Conservation (phyloP, 2,329 filamentous ascomycete genomes). For the Ophiocordyceps sinensis region DNA sequence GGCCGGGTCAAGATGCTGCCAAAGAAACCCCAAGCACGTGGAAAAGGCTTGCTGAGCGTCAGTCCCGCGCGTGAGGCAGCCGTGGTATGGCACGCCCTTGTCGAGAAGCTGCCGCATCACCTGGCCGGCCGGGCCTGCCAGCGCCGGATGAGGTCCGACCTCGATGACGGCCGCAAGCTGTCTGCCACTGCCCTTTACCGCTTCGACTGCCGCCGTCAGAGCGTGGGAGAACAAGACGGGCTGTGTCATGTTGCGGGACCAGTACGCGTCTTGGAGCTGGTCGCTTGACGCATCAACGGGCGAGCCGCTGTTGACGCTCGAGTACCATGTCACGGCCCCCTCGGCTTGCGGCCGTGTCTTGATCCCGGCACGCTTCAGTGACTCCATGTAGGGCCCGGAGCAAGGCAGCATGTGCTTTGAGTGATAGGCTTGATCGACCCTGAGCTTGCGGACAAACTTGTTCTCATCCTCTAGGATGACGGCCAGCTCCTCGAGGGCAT, state of each 20-base stretch:
- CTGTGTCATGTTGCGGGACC: conserved; percentile 4
- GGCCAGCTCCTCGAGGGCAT: conserved; percentile 11
- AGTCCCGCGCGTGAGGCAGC: conserved; percentile 6
- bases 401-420: conserved; percentile 22
- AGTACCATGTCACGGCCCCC: conserved; percentile 2
- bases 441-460: conserved; percentile 15
- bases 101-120: not conserved
- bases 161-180: conserved; percentile 11
- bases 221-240: conserved; percentile 12
- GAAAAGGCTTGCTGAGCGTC: conserved; percentile 6
- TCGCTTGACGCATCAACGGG: not conserved
- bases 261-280: conserved; percentile 3
- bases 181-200: not conserved
- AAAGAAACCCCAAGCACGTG: conserved; percentile 3
- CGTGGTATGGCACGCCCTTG: conserved; percentile 8
- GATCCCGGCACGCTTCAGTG: not conserved
- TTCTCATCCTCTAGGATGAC: conserved; percentile 9
- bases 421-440: conserved; percentile 24
- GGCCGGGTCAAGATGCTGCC: not conserved
- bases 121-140: conserved; percentile 21
- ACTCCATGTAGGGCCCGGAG: conserved; percentile 5
- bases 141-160: conserved; percentile 22
- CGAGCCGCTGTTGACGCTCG: conserved; percentile 3
- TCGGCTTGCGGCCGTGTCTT: not conserved
- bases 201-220: not conserved